Conservation (phyloP, 129 eudicot species). For the Flaveria robusta region DNA sequence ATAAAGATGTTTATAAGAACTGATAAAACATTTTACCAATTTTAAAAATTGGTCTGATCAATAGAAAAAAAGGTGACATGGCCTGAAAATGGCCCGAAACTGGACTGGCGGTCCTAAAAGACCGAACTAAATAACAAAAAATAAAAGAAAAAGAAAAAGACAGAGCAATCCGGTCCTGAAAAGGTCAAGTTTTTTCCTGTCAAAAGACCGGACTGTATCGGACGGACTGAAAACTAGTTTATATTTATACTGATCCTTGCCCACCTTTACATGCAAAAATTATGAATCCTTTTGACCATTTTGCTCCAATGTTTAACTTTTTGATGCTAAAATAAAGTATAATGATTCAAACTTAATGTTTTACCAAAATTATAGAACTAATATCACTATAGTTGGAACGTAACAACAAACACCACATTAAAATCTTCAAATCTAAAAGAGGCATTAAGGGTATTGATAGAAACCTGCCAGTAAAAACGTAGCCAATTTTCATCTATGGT, state of each 20-base stretch:
- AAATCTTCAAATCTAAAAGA: neutral
- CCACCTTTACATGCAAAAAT: neutral
- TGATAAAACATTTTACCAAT: neutral
- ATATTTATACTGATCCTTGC: neutral
- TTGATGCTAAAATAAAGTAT: slow-evolving; percentile 11
- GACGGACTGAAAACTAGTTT: neutral
- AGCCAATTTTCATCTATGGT: slow-evolving; percentile 94
- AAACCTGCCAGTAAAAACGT: slow-evolving; percentile 96
- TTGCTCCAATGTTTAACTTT: neutral
- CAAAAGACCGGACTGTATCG: neutral
- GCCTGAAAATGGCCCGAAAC: neutral
- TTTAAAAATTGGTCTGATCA: no score
- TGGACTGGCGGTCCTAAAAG: neutral
- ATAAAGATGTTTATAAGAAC: neutral
- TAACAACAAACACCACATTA: slow-evolving; percentile 18
- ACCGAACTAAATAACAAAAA: no score
- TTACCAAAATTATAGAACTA: neutral
- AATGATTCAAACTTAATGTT: neutral
- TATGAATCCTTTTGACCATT: slow-evolving; percentile 1
- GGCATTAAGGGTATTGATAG: slow-evolving; percentile 18
- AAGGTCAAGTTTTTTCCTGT: neutral
- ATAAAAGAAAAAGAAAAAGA: neutral
- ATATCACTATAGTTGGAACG: slow-evolving; percentile 5
- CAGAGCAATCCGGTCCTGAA: neutral
- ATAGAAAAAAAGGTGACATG: neutral